A percentile compares a stretch with the other conserved stretches of the same genome.
phyloP scores from a whole-genome alignment of 495 filamentous ascomycete genomes.

The Lepraria neglecta region DNA sequence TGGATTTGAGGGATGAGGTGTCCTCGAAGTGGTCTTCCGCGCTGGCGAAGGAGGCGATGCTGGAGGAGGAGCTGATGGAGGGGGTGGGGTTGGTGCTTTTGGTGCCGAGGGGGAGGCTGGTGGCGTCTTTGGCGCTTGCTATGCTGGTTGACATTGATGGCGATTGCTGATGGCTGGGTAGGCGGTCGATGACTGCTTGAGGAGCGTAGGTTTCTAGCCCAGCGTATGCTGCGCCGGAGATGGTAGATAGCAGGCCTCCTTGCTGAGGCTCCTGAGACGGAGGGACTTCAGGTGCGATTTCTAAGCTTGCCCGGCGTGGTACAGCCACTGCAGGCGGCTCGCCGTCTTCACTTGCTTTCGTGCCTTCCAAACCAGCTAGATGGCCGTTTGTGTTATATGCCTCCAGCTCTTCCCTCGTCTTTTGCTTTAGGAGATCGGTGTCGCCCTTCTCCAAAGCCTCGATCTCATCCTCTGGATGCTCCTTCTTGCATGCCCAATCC shows the following conservation, averaged over 20 bases:
- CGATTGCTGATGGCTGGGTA: conserved; percentile 34
- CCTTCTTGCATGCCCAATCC: conserved; percentile 66
- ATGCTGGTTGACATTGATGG: conserved; percentile 3
- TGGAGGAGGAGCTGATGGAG: conserved; percentile 33
- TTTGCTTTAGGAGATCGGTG: neutral
- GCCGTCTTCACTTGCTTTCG: conserved; percentile 15
- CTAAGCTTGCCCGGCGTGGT: neutral
- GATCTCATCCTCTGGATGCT: conserved; percentile 39
- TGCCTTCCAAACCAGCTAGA: conserved; percentile 30
- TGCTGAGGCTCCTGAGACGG: conserved; percentile 27
- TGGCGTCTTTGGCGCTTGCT: conserved; percentile 19
- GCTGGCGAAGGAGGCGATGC: conserved; percentile 34
- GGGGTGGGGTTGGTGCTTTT: conserved; percentile 33
- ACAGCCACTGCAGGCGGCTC: conserved; percentile 6
- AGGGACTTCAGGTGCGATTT: conserved; percentile 25
- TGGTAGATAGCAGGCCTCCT: conserved; percentile 40
- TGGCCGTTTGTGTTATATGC: conserved; percentile 35
- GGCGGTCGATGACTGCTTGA: conserved; percentile 45
- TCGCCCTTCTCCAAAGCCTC: conserved; percentile 29
- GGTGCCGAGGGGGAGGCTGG: conserved; percentile 8
- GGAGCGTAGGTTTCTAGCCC: conserved; percentile 41
- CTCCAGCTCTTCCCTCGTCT: conserved; percentile 21
- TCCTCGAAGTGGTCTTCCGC: conserved; percentile 28
- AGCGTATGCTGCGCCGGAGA: conserved; percentile 39
- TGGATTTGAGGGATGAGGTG: conserved; percentile 19